A percentile compares a stretch with the other conserved stretches of the same genome.
Evolutionary conservation across 176 grass and related monocot species (phyloP).

Genomic region (Carex littledalei): DNA sequence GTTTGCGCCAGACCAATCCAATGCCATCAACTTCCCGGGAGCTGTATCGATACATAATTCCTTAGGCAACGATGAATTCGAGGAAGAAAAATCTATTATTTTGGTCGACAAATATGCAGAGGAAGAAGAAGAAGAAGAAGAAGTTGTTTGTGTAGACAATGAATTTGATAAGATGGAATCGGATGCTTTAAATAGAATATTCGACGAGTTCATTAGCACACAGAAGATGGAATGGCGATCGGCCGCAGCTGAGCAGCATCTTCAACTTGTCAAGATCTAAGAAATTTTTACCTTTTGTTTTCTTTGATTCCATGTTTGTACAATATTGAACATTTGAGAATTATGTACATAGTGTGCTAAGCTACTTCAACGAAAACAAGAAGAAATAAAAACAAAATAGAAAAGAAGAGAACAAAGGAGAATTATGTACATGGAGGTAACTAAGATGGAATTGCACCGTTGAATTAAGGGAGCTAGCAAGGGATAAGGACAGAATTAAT

Average conservation of each 20-base stretch:
- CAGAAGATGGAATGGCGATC: too few relatives aligned
- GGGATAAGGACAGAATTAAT: neutral
- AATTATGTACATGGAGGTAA: neutral
- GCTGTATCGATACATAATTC: neutral
- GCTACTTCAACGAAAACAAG: too few relatives aligned
- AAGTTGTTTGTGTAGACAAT: neutral
- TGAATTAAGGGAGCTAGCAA: neutral
- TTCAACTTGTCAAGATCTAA: too few relatives aligned
- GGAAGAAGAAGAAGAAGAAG: neutral
- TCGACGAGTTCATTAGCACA: neutral
- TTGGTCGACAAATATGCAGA: neutral
- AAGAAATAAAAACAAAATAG: too few relatives aligned
- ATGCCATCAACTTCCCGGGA: neutral
- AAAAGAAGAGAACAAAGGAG: too few relatives aligned
- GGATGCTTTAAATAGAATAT: neutral
- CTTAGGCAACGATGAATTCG: neutral
- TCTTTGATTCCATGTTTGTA: too few relatives aligned
- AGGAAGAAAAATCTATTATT: constrained; percentile 22
- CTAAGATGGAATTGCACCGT: constrained; percentile 6
- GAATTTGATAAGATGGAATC: neutral
- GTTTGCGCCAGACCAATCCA: neutral
- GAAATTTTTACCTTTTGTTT: too few relatives aligned
- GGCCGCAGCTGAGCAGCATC: too few relatives aligned
- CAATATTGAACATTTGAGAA: too few relatives aligned
- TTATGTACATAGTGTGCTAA: too few relatives aligned